Evolutionary conservation across 495 filamentous ascomycete species (phyloP).

Genomic region (Bacidia rubella): DNA sequence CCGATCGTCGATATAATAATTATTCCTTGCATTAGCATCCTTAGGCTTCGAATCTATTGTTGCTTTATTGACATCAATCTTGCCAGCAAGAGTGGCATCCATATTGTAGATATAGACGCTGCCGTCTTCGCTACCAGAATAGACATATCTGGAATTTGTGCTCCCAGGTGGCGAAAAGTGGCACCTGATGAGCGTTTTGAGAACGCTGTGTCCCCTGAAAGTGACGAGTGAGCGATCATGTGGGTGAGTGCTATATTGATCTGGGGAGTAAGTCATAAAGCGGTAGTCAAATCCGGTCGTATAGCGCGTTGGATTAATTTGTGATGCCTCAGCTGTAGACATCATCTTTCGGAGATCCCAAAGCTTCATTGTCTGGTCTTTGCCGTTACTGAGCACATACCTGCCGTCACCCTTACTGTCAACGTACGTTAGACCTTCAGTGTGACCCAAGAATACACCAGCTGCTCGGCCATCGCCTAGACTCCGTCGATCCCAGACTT

Average conservation of each 20-base stretch:
- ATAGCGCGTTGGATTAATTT: conserved; percentile 38
- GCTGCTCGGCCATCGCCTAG: conserved; percentile 80
- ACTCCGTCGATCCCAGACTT: conserved; percentile 90
- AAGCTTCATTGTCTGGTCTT: conserved; percentile 94
- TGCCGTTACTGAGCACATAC: conserved; percentile 86
- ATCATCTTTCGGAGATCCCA: conserved; percentile 88
- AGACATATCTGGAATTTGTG: conserved; percentile 86
- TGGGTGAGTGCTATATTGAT: conserved; percentile 60
- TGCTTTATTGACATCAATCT: conserved; percentile 59
- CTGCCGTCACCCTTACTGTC: conserved; percentile 94
- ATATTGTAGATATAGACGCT: conserved; percentile 85
- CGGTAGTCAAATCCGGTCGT: conserved; percentile 79
- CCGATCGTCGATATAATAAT: conserved; percentile 23
- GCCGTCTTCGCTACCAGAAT: conserved; percentile 78
- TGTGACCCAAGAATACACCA: conserved; percentile 87
- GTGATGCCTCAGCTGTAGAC: conserved; percentile 49
- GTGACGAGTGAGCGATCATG: conserved; percentile 88
- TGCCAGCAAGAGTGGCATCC: conserved; percentile 74
- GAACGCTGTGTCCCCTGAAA: conserved; percentile 76
- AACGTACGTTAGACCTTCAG: conserved; percentile 87
- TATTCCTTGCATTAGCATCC: conserved; percentile 29
- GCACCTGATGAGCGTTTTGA: conserved; percentile 83
- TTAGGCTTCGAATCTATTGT: conserved; percentile 47
- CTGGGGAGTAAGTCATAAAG: conserved; percentile 50
- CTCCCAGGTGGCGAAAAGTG: conserved; percentile 87